These are phyloP conservation scores for Triangularia verruculosa DNA, from an alignment of 2,329 filamentous ascomycete species.

Conservation along the genomic window DNA sequence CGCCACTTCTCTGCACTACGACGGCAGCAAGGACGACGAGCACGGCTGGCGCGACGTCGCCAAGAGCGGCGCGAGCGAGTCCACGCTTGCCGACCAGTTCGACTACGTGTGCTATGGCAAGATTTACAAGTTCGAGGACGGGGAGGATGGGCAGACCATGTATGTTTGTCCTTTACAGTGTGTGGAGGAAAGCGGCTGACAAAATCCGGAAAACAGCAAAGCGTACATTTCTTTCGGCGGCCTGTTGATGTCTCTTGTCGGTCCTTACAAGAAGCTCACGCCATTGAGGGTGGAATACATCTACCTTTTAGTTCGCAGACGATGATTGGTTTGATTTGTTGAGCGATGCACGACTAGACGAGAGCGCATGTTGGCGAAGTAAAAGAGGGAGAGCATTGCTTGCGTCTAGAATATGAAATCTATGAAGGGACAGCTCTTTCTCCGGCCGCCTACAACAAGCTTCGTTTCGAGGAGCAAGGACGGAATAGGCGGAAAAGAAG, in stretches of 20 bases:
- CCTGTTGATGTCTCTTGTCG: slow-evolving; percentile 83
- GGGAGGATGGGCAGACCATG: slow-evolving; percentile 77
- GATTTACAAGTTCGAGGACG: slow-evolving; percentile 85
- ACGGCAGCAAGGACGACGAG: slow-evolving; percentile 74
- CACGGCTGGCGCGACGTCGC: slow-evolving; percentile 78
- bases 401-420: not conserved
- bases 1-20: slow-evolving; percentile 80
- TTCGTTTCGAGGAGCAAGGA: not conserved
- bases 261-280: slow-evolving; percentile 93
- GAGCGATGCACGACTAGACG: not conserved
- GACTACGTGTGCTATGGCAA: slow-evolving; percentile 89
- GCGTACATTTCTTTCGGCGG: slow-evolving; percentile 94
- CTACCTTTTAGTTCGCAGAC: slow-evolving; percentile 90
- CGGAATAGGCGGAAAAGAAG: not conserved
- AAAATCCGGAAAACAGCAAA: slow-evolving; percentile 59
- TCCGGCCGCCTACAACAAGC: not conserved
- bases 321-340: slow-evolving; percentile 10
- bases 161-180: slow-evolving; percentile 48
- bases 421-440: not conserved
- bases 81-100: slow-evolving; percentile 71
- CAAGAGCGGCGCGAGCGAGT: slow-evolving; percentile 51
- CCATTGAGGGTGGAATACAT: slow-evolving; percentile 89
- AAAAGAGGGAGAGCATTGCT: not conserved
- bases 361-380: not conserved
- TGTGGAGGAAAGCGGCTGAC: not conserved